phyloP scores from a whole-genome alignment of 352 stramenopile genomes.

The Elongisporangium prolatum region DNA sequence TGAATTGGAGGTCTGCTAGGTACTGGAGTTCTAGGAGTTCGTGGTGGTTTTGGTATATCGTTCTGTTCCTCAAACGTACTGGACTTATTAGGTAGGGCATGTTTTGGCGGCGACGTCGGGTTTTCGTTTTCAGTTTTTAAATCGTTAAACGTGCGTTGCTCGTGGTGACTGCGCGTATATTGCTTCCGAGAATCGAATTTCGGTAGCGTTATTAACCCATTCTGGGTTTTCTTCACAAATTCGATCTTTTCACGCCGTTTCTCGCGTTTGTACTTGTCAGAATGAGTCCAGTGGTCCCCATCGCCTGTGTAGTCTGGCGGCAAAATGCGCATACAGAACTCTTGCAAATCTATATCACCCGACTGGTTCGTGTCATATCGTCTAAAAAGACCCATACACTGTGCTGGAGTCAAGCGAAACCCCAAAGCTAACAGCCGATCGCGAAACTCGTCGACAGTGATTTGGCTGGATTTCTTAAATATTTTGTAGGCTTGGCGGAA shows the following conservation, averaged over 20 bases:
- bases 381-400: conserved; percentile 59
- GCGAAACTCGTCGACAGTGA: conserved; percentile 72
- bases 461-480: conserved; percentile 72
- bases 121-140: conserved; percentile 19
- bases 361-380: conserved; percentile 77
- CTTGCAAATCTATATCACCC: conserved; percentile 75
- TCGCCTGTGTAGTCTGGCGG: conserved; percentile 77
- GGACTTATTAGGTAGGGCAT: neutral
- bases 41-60: neutral
- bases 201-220: conserved; percentile 54
- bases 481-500: conserved; percentile 80
- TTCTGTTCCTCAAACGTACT: neutral
- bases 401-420: conserved; percentile 58
- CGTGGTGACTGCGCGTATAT: conserved; percentile 46
- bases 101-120: conserved; percentile 4
- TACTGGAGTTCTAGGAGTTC: neutral
- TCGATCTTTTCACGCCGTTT: conserved; percentile 42
- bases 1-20: neutral
- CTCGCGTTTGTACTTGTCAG: conserved; percentile 49
- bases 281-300: conserved; percentile 71
- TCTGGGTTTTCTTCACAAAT: conserved; percentile 58
- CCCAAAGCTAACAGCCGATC: conserved; percentile 63
- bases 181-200: conserved; percentile 53
- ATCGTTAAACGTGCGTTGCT: conserved; percentile 33
- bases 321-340: conserved; percentile 77